phyloP scores from a whole-genome alignment of 1,284 basidiomycete species.

The Dichomitus squalens region DNA sequence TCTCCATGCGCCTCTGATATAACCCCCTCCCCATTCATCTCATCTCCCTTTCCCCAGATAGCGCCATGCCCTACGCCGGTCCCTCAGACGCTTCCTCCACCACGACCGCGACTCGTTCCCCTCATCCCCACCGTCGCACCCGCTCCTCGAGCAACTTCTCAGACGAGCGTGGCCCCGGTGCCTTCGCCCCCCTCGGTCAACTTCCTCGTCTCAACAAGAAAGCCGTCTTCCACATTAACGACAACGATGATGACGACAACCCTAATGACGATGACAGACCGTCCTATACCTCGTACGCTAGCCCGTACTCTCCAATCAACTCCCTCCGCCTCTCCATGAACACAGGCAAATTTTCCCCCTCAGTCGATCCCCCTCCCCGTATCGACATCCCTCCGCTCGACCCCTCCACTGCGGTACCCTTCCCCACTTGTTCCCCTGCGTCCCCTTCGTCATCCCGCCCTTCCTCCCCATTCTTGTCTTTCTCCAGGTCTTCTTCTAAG shows the following conservation, averaged over 20 bases:
- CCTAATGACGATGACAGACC: slow-evolving; percentile 22
- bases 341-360: slow-evolving; percentile 36
- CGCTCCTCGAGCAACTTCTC: slow-evolving; percentile 41
- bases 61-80: slow-evolving; percentile 33
- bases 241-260: slow-evolving; percentile 37
- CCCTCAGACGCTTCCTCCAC: slow-evolving; percentile 28
- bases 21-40: background rate
- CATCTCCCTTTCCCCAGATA: background rate
- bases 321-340: slow-evolving; percentile 28
- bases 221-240: slow-evolving; percentile 36
- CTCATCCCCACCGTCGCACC: slow-evolving; percentile 31
- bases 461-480: slow-evolving; percentile 25
- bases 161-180: slow-evolving; percentile 50
- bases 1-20: slow-evolving; percentile 9
- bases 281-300: slow-evolving; percentile 19
- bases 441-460: slow-evolving; percentile 16
- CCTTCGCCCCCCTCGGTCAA: slow-evolving; percentile 51
- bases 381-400: slow-evolving; percentile 34
- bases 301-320: slow-evolving; percentile 23
- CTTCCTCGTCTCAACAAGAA: slow-evolving; percentile 47
- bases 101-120: slow-evolving; percentile 18
- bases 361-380: slow-evolving; percentile 28
- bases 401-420: slow-evolving; percentile 35
- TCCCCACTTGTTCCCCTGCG: slow-evolving; percentile 35
- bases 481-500: slow-evolving; percentile 18